Conservation (phyloP, 2,329 filamentous ascomycete species). For the Diplodia mutila region DNA sequence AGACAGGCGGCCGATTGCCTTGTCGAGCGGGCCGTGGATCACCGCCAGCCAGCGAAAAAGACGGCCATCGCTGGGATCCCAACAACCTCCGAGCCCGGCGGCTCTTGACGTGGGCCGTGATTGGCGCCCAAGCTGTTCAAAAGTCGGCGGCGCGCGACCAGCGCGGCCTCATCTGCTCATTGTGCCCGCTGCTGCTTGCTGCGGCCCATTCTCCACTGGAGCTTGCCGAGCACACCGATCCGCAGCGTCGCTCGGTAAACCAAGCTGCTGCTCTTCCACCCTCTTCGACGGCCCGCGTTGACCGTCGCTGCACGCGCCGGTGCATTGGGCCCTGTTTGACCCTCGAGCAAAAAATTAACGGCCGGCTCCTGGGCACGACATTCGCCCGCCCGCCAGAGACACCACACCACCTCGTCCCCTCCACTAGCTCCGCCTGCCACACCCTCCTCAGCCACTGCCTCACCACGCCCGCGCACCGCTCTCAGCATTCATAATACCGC, state of each 20-base stretch:
- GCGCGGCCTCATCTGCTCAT: constrained; percentile 10
- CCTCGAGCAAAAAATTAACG: constrained; percentile 20
- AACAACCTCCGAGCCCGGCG: constrained; percentile 15
- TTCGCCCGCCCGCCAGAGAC: constrained; percentile 15
- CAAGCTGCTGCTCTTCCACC: constrained; percentile 18
- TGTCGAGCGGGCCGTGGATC: constrained; percentile 10
- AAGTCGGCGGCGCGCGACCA: neutral
- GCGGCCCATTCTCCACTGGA: constrained; percentile 20
- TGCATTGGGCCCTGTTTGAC: constrained; percentile 24
- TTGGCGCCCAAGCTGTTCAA: constrained; percentile 13
- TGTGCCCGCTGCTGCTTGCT: neutral
- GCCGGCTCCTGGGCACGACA: constrained; percentile 10
- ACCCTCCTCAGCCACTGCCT: constrained; percentile 17
- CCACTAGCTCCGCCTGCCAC: constrained; percentile 2
- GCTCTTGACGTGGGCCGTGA: neutral
- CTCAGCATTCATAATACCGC: constrained; percentile 18
- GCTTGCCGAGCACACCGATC: constrained; percentile 25
- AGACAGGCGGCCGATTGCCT: neutral
- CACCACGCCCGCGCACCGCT: constrained; percentile 1
- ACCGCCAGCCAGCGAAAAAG: constrained; percentile 7
- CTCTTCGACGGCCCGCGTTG: constrained; percentile 23
- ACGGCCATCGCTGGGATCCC: constrained; percentile 10
- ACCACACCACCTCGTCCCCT: constrained; percentile 23
- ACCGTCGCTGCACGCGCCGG: constrained; percentile 19
- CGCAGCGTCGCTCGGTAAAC: constrained; percentile 24